phyloP scores from a whole-genome alignment of 768 basidiomycete species.

The Coprinopsis sp. region DNA sequence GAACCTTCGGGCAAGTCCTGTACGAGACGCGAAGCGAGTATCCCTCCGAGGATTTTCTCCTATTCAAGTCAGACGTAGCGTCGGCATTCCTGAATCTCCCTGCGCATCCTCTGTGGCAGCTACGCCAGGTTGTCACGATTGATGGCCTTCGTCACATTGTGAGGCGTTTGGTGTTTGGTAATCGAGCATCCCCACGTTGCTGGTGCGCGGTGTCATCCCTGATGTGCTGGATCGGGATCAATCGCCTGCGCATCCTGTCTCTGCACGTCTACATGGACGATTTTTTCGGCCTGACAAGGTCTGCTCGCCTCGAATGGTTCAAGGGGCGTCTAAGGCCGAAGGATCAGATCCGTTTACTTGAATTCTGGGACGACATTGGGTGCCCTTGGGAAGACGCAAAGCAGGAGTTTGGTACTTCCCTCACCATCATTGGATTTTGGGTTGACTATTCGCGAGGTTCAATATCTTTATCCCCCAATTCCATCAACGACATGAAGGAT shows the following conservation, averaged over 20 bases:
- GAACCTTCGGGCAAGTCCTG: constrained; percentile 1
- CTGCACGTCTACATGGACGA: constrained; percentile 27
- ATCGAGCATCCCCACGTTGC: constrained; percentile 18
- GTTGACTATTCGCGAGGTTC: constrained; percentile 24
- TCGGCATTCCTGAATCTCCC: constrained; percentile 29
- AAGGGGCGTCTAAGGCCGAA: constrained; percentile 14
- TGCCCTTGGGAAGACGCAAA: constrained; percentile 25
- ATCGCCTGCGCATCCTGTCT: constrained; percentile 13
- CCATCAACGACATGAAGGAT: constrained; percentile 14
- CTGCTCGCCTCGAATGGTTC: constrained; percentile 17
- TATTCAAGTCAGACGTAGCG: constrained; percentile 25
- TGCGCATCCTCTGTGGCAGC: constrained; percentile 29
- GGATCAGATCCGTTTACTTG: constrained; percentile 21
- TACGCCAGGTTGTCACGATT: constrained; percentile 25
- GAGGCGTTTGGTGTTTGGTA: constrained; percentile 25
- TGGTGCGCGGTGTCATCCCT: constrained; percentile 24
- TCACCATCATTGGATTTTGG: constrained; percentile 34
- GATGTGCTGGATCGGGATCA: constrained; percentile 24
- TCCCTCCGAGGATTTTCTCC: constrained; percentile 3
- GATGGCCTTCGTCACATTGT: constrained; percentile 22
- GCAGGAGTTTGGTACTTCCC: constrained; percentile 18
- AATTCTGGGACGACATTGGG: not conserved
- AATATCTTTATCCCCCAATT: constrained; percentile 18
- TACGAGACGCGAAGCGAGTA: not conserved
- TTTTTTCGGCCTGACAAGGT: constrained; percentile 20